Conservation (phyloP, 169 alveolate species). For the Plasmodium gaboni region DNA sequence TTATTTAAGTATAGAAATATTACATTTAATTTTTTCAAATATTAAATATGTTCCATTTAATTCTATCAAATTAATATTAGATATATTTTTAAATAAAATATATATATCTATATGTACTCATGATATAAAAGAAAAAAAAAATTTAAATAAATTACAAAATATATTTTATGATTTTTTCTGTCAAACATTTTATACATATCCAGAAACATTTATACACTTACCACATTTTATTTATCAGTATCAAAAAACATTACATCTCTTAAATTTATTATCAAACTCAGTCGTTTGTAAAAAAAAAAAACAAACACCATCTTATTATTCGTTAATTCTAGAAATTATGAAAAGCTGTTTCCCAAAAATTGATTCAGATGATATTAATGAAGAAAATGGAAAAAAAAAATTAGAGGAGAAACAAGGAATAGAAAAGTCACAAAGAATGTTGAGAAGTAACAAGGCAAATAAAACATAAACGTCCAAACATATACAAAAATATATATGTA, state of each 20-base stretch:
- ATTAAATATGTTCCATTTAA: conserved; percentile 66
- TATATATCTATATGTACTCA: conserved; percentile 28
- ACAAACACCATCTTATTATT: neutral
- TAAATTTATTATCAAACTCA: conserved; percentile 25
- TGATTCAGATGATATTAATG: conserved; percentile 7
- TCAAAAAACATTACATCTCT: conserved; percentile 26
- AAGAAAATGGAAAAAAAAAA: conserved; percentile 11
- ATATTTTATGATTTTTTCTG: conserved; percentile 51
- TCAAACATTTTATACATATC: conserved; percentile 23
- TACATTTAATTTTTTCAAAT: conserved; percentile 48
- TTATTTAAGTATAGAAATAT: conserved; percentile 51
- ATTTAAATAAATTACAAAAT: conserved; percentile 48
- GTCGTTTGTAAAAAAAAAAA: conserved; percentile 28
- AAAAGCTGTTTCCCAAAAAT: conserved; percentile 34
- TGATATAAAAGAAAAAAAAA: conserved; percentile 8
- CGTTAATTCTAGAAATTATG: conserved; percentile 27
- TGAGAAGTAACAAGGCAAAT: conserved; percentile 25
- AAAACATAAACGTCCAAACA: too few species aligned
- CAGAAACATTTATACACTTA: conserved; percentile 29
- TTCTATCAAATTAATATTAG: conserved; percentile 63
- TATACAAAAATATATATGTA: neutral
- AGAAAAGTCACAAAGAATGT: conserved; percentile 39
- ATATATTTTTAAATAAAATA: conserved; percentile 45
- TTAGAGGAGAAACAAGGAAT: conserved; percentile 34
- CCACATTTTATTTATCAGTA: conserved; percentile 52